Evolutionary conservation across 2,329 filamentous ascomycete genomes (phyloP), one percentile per base, ranked within the genome.

Genomic region (Raffaelea ambrosiae): DNA sequence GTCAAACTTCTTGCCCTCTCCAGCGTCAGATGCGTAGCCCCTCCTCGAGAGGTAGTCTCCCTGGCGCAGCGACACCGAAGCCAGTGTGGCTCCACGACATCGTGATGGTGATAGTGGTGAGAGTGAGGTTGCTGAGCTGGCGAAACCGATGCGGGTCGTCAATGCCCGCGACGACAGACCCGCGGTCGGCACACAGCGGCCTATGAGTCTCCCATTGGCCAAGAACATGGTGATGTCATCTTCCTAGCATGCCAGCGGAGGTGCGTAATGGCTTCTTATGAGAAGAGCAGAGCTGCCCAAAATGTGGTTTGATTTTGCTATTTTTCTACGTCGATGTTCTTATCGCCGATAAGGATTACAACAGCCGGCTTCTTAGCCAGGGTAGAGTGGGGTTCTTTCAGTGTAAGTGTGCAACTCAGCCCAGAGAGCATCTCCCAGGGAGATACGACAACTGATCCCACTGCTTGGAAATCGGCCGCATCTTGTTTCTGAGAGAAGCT

Each of bases 1-100:
- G 51, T 79, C 64, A 44, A 79, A 61, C 52, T 57, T 63, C 35
- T 43, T 48, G 31, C 56, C 18, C 5, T 19, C 29, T 3, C 31
- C 11, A 1, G 20, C 23, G 14, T 41, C 59, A 18, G 69, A n/a
- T n/a, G n/a, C 65, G 43, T 70, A 71, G 49, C 56, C 60, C 53
- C 56, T 54, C 33, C 42, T 5, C 5, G 16, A 4, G 21, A 16
- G 43, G 16, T 38, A 38, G 13, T 14, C 5, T 5, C 35, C 16
- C 48, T 40, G n/a, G 26, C 19, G 31, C 18, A 22, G 18, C 4
- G 19, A 20, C 16, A 42, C 35, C 35, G 35, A 38, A 38, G 35
- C 8, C 13, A 16, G 31, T 9, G 16, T 16, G 31, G 16, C 31
- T 9, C 31, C 9, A 33, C 31, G 31, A 16, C 31, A 9, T 33